Conservation (phyloP, 352 stramenopile genomes). For the Phytopythium ostracodes region DNA sequence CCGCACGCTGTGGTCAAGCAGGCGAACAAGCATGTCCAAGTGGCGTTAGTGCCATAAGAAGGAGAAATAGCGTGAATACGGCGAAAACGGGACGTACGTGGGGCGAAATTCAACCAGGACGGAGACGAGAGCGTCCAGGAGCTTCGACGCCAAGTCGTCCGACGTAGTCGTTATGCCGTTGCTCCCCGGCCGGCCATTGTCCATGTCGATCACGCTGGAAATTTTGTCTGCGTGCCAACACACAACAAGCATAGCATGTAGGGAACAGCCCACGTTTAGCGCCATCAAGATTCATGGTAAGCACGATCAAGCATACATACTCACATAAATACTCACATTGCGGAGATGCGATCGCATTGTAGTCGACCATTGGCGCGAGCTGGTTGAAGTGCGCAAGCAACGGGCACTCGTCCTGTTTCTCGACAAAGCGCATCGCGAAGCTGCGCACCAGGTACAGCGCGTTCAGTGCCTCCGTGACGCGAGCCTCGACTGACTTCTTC, state of each 20-base stretch:
- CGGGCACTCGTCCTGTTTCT: slow-evolving; percentile 57
- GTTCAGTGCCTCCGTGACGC: slow-evolving; percentile 56
- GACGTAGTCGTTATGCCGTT: slow-evolving; percentile 20
- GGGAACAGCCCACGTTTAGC: neutral
- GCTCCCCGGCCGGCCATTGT: slow-evolving; percentile 4
- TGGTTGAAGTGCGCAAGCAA: slow-evolving; percentile 65
- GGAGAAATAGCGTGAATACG: neutral
- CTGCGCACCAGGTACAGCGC: slow-evolving; percentile 71
- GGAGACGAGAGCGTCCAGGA: slow-evolving; percentile 62
- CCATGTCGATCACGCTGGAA: slow-evolving; percentile 30
- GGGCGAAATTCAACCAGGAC: slow-evolving; percentile 54
- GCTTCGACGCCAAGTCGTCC: slow-evolving; percentile 58
- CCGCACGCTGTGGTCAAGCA: slow-evolving; percentile 13
- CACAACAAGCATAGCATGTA: too few species aligned
- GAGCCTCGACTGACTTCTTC: slow-evolving; percentile 36
- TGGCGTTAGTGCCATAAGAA: neutral
- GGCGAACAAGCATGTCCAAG: neutral
- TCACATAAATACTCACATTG: neutral
- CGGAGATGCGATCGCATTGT: slow-evolving; percentile 5
- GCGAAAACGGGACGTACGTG: slow-evolving; percentile 33
- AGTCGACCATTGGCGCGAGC: slow-evolving; percentile 12
- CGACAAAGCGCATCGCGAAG: slow-evolving; percentile 70
- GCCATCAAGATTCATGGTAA: neutral
- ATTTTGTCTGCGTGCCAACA: slow-evolving; percentile 22
- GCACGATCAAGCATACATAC: neutral